A percentile compares a stretch with the other conserved stretches of the same genome.
Evolutionary conservation across 2,329 filamentous ascomycete species (phyloP).

Genomic region (Podosphaera fusca): DNA sequence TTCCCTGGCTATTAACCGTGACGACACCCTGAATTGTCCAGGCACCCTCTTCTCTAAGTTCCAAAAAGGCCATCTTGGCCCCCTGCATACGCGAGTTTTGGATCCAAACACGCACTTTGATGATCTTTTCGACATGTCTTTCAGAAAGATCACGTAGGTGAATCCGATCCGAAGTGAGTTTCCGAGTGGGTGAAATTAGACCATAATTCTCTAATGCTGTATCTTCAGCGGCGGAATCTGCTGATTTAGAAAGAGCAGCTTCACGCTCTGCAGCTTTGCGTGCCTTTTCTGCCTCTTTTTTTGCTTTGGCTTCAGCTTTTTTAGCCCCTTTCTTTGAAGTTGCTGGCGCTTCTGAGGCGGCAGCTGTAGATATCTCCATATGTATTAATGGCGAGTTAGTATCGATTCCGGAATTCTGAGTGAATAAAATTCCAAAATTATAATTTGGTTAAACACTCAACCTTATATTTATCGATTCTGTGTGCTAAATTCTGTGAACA

Average conservation of each 20-base stretch:
- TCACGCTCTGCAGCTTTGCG: constrained; percentile 49
- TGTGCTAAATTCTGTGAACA: too few relatives aligned
- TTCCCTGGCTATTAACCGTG: constrained; percentile 38
- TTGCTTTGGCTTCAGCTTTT: constrained; percentile 67
- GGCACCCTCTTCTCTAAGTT: constrained; percentile 51
- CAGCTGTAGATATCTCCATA: neutral
- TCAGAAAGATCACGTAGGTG: constrained; percentile 42
- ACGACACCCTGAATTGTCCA: constrained; percentile 69
- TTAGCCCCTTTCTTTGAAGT: constrained; percentile 58
- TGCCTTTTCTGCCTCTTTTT: constrained; percentile 69
- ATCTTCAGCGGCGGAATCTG: constrained; percentile 40
- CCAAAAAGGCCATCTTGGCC: constrained; percentile 78
- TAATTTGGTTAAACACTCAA: too few relatives aligned
- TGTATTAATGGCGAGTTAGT: too few relatives aligned
- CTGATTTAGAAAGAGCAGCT: constrained; percentile 41
- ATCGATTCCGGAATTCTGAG: too few relatives aligned
- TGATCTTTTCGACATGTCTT: constrained; percentile 40
- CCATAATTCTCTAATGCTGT: constrained; percentile 63
- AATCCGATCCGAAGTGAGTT: constrained; percentile 29
- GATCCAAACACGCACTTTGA: constrained; percentile 59
- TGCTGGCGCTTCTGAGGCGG: constrained; percentile 1
- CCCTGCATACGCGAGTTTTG: constrained; percentile 76
- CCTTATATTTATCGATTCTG: too few relatives aligned
- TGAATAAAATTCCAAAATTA: too few relatives aligned
- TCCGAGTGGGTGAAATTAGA: constrained; percentile 33